phyloP scores from a whole-genome alignment of 805 yeast species.

The Saturnispora hagleri region DNA sequence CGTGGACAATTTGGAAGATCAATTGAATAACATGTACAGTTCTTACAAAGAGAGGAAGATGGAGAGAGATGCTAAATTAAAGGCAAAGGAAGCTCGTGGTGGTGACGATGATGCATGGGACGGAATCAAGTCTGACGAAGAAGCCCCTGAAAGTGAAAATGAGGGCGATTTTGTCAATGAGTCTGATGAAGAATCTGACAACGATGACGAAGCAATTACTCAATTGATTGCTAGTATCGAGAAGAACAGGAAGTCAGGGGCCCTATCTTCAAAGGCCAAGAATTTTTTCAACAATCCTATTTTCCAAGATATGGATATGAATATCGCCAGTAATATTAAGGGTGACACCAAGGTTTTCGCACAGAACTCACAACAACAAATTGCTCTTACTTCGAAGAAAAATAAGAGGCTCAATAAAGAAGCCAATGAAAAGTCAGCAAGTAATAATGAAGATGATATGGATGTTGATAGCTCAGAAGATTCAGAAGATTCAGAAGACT shows the following conservation, averaged over 20 bases:
- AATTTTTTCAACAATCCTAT: constrained; percentile 43
- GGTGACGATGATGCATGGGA: constrained; percentile 70
- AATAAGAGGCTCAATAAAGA: constrained; percentile 10
- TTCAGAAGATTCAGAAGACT: constrained; percentile 12
- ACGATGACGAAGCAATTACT: constrained; percentile 53
- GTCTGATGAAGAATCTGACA: constrained; percentile 33
- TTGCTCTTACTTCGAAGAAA: constrained; percentile 9
- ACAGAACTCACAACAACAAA: constrained; percentile 3
- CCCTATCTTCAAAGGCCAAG: constrained; percentile 34
- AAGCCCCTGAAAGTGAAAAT: constrained; percentile 21
- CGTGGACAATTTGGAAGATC: constrained; percentile 63
- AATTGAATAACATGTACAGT: constrained; percentile 74
- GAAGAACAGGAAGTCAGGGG: constrained; percentile 36
- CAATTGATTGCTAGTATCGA: constrained; percentile 45
- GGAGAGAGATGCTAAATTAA: constrained; percentile 59
- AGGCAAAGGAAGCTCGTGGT: constrained; percentile 66
- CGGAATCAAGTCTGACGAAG: constrained; percentile 49
- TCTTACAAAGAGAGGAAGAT: constrained; percentile 57
- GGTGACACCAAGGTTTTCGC: constrained; percentile 11
- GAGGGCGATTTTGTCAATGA: constrained; percentile 31
- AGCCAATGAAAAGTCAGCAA: constrained; percentile 10
- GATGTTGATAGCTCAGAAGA: constrained; percentile 1
- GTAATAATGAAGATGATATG: neutral
- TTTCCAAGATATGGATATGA: constrained; percentile 40
- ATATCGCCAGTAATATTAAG: constrained; percentile 14